A percentile compares a stretch with the other conserved stretches of the same genome.
Conservation (phyloP, 2,329 filamentous ascomycete species). For the Colletotrichum tanaceti region DNA sequence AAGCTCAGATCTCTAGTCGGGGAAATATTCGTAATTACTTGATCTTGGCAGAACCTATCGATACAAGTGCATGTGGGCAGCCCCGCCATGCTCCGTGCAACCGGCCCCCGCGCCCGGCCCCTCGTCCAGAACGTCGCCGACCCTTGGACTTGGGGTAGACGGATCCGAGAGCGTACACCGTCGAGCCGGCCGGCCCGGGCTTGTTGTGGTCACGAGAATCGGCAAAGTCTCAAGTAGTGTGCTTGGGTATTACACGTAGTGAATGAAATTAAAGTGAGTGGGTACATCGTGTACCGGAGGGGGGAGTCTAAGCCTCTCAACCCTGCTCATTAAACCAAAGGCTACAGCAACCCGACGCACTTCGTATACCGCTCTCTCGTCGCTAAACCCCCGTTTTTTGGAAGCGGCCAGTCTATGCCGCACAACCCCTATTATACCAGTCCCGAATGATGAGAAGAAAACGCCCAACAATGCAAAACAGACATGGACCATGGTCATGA, state of each 20-base stretch:
- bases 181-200: too few relatives aligned
- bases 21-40: too few relatives aligned
- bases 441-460: background rate
- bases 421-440: too few relatives aligned
- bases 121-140: too few relatives aligned
- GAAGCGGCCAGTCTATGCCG: conserved; percentile 5
- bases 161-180: too few relatives aligned
- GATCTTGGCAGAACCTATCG: too few relatives aligned
- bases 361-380: background rate
- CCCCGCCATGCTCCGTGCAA: too few relatives aligned
- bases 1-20: too few relatives aligned
- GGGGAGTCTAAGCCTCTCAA: conserved; percentile 23
- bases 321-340: conserved; percentile 30
- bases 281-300: conserved; percentile 9
- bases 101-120: too few relatives aligned
- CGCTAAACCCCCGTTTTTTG: conserved; percentile 5
- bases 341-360: conserved; percentile 11
- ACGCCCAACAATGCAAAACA: conserved; percentile 38
- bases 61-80: too few relatives aligned
- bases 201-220: too few relatives aligned
- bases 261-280: conserved; percentile 23
- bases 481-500: conserved; percentile 28
- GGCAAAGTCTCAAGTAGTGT: background rate
- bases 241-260: background rate
- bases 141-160: too few relatives aligned